These are phyloP conservation scores for Tanacetum coccineum DNA, from an alignment of 129 eudicot genomes.

Conservation along the genomic window DNA sequence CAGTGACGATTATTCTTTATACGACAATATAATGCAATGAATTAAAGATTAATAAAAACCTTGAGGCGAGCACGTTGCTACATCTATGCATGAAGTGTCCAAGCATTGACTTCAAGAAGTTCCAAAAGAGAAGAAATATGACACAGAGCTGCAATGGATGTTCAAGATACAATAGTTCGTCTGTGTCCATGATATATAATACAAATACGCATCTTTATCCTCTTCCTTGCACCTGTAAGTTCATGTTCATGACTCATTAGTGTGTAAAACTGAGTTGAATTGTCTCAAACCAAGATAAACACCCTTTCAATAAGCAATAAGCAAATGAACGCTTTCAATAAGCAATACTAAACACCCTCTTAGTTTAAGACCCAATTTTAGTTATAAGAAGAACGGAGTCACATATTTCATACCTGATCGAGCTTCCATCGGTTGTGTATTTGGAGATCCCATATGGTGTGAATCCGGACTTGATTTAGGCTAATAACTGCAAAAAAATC, in stretches of 20 bases:
- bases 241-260: too few relatives aligned
- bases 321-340: too few relatives aligned
- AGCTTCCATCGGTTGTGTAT: too few relatives aligned
- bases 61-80: slow-evolving; percentile 96
- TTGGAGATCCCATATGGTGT: too few relatives aligned
- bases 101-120: slow-evolving; percentile 51
- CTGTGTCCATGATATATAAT: slow-evolving; percentile 94
- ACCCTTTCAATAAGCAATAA: too few relatives aligned
- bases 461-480: too few relatives aligned
- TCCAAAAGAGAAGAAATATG: slow-evolving; percentile 70
- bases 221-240: slow-evolving; percentile 84
- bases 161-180: slow-evolving; percentile 87
- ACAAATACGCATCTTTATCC: slow-evolving; percentile 91
- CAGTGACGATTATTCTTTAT: not conserved
- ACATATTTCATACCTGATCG: too few relatives aligned
- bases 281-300: not conserved
- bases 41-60: slow-evolving; percentile 32
- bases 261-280: too few relatives aligned
- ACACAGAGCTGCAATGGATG: slow-evolving; percentile 94
- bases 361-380: too few relatives aligned
- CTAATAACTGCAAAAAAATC: too few relatives aligned
- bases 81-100: slow-evolving; percentile 92
- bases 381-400: too few relatives aligned
- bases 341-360: too few relatives aligned
- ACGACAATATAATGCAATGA: not conserved